These are phyloP conservation scores for Bimuria novae-zelandiae DNA, from an alignment of 2,329 filamentous ascomycete species.

Conservation along the genomic window DNA sequence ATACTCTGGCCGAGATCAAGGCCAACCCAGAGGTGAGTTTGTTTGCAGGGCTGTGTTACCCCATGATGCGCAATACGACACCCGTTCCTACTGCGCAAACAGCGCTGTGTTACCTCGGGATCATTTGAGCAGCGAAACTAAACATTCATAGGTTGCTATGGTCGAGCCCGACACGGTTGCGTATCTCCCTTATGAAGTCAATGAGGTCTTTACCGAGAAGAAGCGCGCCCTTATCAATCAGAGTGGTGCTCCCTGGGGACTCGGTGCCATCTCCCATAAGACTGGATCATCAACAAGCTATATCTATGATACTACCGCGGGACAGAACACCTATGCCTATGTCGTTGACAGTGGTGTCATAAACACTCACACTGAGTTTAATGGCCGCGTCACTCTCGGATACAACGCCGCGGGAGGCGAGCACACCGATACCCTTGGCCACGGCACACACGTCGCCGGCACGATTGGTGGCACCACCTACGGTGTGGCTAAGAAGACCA, in stretches of 20 bases:
- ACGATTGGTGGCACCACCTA: constrained; percentile 43
- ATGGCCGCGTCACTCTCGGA: constrained; percentile 25
- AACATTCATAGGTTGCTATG: constrained; percentile 12
- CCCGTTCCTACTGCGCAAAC: too few relatives aligned
- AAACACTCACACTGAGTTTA: constrained; percentile 51
- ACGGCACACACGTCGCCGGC: constrained; percentile 45
- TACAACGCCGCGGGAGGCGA: constrained; percentile 18
- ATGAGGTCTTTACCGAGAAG: constrained; percentile 9
- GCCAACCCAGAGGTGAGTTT: constrained; percentile 25
- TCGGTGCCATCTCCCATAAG: constrained; percentile 25
- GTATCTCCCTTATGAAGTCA: constrained; percentile 18
- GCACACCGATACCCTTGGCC: constrained; percentile 24
- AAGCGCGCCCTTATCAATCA: constrained; percentile 24
- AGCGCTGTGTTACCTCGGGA: too few relatives aligned
- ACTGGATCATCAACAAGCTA: constrained; percentile 18
- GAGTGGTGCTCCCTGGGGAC: constrained; percentile 26
- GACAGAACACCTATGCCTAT: constrained; percentile 53
- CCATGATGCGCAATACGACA: not conserved
- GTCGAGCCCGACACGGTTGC: constrained; percentile 22
- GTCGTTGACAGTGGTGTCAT: constrained; percentile 66
- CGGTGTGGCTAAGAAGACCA: constrained; percentile 29
- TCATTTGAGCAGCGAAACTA: not conserved
- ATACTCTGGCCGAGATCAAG: constrained; percentile 48
- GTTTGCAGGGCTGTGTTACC: too few relatives aligned
- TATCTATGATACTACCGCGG: constrained; percentile 24